phyloP scores from a whole-genome alignment of 768 basidiomycete species.

The Pisolithus marmoratus region DNA sequence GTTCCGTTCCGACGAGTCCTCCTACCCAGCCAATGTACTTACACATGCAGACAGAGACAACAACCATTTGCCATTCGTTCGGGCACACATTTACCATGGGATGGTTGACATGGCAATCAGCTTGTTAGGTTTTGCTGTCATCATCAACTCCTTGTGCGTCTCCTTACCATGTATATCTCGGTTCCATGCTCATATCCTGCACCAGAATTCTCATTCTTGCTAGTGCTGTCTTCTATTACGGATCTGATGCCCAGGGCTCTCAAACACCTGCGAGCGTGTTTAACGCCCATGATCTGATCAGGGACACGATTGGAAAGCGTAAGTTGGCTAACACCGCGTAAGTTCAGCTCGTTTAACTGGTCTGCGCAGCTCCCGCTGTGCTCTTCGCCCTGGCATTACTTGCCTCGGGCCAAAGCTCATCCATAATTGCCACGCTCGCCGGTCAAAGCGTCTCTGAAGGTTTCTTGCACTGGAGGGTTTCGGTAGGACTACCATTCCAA shows the following conservation, averaged over 20 bases:
- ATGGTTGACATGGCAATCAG: slow-evolving; percentile 61
- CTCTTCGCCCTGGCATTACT: slow-evolving; percentile 86
- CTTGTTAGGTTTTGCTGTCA: slow-evolving; percentile 77
- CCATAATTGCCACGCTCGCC: slow-evolving; percentile 83
- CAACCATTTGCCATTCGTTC: slow-evolving; percentile 48
- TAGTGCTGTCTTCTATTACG: slow-evolving; percentile 73
- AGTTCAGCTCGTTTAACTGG: background rate
- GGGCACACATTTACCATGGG: slow-evolving; percentile 59
- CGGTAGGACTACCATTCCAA: slow-evolving; percentile 38
- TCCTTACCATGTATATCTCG: background rate
- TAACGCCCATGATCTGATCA: slow-evolving; percentile 75
- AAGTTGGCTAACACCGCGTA: slow-evolving; percentile 19
- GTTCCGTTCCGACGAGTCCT: slow-evolving; percentile 14
- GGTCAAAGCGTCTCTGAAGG: slow-evolving; percentile 91
- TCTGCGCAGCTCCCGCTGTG: slow-evolving; percentile 62
- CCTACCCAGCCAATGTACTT: slow-evolving; percentile 26
- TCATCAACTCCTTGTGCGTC: slow-evolving; percentile 78
- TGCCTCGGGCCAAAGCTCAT: slow-evolving; percentile 83
- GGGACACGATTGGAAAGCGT: slow-evolving; percentile 62
- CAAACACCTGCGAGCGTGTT: slow-evolving; percentile 66
- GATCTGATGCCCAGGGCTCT: slow-evolving; percentile 34
- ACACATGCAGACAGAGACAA: slow-evolving; percentile 54
- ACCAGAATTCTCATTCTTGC: slow-evolving; percentile 76
- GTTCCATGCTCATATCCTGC: slow-evolving; percentile 1
- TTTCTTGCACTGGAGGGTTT: slow-evolving; percentile 81